phyloP scores from a whole-genome alignment of 805 yeast genomes.

The Lachancea lanzarotensis region DNA sequence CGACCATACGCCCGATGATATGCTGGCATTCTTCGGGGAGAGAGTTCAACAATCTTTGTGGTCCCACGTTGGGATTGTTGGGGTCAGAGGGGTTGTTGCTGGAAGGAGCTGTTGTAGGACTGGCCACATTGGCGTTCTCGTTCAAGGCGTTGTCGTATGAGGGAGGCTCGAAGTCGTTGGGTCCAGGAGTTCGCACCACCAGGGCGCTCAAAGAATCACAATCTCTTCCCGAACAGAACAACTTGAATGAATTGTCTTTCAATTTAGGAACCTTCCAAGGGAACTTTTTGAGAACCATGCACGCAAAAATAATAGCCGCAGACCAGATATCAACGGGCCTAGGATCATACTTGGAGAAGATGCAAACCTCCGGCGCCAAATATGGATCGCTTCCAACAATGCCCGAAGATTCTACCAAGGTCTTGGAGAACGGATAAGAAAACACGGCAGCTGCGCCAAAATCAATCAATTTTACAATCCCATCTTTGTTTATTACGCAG shows the following conservation, averaged over 20 bases:
- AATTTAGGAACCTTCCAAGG: constrained; percentile 92
- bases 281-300: constrained; percentile 85
- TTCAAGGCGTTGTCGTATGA: constrained; percentile 25
- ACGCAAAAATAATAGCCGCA: constrained; percentile 81
- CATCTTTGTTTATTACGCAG: constrained; percentile 76
- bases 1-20: constrained; percentile 70
- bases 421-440: constrained; percentile 74
- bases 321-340: constrained; percentile 95
- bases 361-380: constrained; percentile 87
- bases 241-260: constrained; percentile 73
- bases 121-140: constrained; percentile 1
- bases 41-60: constrained; percentile 62
- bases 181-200: constrained; percentile 48
- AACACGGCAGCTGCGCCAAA: constrained; percentile 92
- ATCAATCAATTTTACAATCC: constrained; percentile 85
- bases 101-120: constrained; percentile 13
- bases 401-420: constrained; percentile 69
- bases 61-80: constrained; percentile 68
- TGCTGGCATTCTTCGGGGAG: constrained; percentile 63
- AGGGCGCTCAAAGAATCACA: constrained; percentile 61
- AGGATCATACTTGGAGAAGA: constrained; percentile 78
- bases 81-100: constrained; percentile 32
- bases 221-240: constrained; percentile 69
- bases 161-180: constrained; percentile 43
- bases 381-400: constrained; percentile 87